A percentile compares a stretch with the other conserved stretches of the same genome.
Conservation (phyloP, 306 rosid species). For the Quercus engelmannii region DNA sequence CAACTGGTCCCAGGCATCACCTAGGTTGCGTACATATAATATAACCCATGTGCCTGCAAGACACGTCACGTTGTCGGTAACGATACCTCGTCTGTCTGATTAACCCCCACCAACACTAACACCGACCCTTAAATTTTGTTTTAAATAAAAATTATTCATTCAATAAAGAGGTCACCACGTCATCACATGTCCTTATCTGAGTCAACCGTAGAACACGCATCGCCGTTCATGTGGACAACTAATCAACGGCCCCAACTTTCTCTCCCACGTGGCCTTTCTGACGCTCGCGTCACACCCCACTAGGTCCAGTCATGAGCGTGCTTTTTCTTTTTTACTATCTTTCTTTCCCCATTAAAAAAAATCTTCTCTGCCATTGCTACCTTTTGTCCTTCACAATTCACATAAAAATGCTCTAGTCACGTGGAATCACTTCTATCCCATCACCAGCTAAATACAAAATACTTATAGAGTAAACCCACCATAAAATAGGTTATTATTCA, state of each 20-base stretch:
- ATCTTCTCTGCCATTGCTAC: too few species aligned
- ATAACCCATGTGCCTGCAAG: constrained; percentile 13
- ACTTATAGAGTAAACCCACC: too few species aligned
- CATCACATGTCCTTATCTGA: constrained; percentile 23
- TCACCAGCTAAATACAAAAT: too few species aligned
- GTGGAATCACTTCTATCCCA: too few species aligned
- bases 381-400: too few species aligned
- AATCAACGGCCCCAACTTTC: constrained; percentile 29
- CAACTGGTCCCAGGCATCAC: constrained; percentile 22
- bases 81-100: constrained; percentile 2
- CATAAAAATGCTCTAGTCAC: too few species aligned
- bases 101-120: background rate
- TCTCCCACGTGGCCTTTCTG: constrained; percentile 24
- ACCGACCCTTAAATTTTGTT: too few species aligned
- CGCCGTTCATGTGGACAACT: constrained; percentile 23
- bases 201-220: constrained; percentile 25
- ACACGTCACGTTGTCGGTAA: constrained; percentile 49
- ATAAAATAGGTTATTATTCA: too few species aligned
- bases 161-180: constrained; percentile 31
- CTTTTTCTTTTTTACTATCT: background rate
- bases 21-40: background rate
- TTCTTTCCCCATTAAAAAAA: background rate
- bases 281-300: constrained; percentile 25
- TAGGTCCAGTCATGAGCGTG: constrained; percentile 14
- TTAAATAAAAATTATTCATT: background rate